Evolutionary conservation across 306 rosid genomes (phyloP), one percentile per base, ranked within the genome.

Genomic region (Oxytropis ochrocephala): DNA sequence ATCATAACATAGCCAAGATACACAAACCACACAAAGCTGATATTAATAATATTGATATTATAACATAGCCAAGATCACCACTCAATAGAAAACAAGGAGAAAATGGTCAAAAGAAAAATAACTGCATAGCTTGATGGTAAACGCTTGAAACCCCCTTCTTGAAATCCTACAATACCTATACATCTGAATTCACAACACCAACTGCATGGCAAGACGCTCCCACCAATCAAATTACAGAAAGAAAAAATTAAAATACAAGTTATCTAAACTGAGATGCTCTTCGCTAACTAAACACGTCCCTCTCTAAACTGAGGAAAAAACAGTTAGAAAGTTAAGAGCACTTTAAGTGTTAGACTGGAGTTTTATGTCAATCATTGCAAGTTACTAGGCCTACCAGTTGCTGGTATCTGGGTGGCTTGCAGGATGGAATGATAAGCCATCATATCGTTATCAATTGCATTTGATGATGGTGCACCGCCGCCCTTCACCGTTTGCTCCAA

Each of bases 401-500:
- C 98, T 11, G 91, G 35, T 35, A 92, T 86, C 24, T 83, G 89
- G 39, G 90, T 70, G 14, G 92, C 48, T 76, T 78, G 92, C 8
- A 89, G 84, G 59, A 87, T 81, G 67, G 90, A 78, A 76, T 84
- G 85, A 73, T 79, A 89, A 62, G 56, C 85, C 86, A 84, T 85
- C 89, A 84, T 83, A 68, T 84, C 84, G 78, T 79, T 82, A 32
- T 75, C 80, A 18, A 72, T 54, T 29, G 81, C 79, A 52, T 85
- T 85, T 1, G 84, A 77, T 0, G 77, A 65, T n/a, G 88, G 47
- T 14, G 73, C 81, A 10, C 76, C 74, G 1, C 88, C 75, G 5
- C 87, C 89, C 70, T 87, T 94, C 32, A 63, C 81, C 2, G 96
- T 83, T 86, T 91, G 92, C 69, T 94, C 99, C 84, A 94, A 74